These are phyloP conservation scores for Emergomyces pasteurianus DNA, from an alignment of 2,329 filamentous ascomycete species.

Conservation along the genomic window DNA sequence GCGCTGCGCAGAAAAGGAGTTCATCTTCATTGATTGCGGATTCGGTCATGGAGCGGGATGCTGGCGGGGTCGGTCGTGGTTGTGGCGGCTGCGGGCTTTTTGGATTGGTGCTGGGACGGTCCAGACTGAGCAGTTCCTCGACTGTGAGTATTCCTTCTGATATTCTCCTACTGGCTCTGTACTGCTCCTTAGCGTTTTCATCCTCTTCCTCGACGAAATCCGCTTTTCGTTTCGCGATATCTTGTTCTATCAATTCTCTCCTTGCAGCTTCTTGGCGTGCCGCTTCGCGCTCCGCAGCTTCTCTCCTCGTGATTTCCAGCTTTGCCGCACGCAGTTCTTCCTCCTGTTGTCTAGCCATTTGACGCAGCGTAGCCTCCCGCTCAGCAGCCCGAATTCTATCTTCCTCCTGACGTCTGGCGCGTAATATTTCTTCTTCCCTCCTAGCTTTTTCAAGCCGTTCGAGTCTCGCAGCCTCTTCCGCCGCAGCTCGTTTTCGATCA, in stretches of 20 bases:
- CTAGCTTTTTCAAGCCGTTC: constrained; percentile 6
- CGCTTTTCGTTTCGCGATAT: constrained; percentile 10
- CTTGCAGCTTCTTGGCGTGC: constrained; percentile 2
- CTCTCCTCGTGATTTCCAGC: constrained; percentile 4
- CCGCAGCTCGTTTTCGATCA: constrained; percentile 3
- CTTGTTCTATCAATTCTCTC: constrained; percentile 9
- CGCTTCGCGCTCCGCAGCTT: constrained; percentile 1
- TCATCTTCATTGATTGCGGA: constrained; percentile 29
- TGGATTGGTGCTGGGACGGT: constrained; percentile 2
- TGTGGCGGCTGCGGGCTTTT: constrained; percentile 4
- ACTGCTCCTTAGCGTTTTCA: neutral
- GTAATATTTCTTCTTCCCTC: neutral
- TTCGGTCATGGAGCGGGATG: neutral
- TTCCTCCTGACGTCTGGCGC: neutral
- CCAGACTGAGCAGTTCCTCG: constrained; percentile 9
- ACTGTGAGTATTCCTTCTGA: constrained; percentile 7
- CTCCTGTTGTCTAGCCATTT: constrained; percentile 9
- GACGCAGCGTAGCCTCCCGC: constrained; percentile 7
- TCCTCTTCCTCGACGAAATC: constrained; percentile 3
- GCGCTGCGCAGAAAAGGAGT: constrained; percentile 29
- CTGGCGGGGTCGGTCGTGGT: neutral
- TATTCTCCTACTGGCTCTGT: constrained; percentile 5
- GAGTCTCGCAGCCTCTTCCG: constrained; percentile 6
- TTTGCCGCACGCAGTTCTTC: constrained; percentile 4
- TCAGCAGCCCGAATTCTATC: constrained; percentile 6